Conservation (phyloP, 306 rosid genomes). For the Clitoria ternatea region DNA sequence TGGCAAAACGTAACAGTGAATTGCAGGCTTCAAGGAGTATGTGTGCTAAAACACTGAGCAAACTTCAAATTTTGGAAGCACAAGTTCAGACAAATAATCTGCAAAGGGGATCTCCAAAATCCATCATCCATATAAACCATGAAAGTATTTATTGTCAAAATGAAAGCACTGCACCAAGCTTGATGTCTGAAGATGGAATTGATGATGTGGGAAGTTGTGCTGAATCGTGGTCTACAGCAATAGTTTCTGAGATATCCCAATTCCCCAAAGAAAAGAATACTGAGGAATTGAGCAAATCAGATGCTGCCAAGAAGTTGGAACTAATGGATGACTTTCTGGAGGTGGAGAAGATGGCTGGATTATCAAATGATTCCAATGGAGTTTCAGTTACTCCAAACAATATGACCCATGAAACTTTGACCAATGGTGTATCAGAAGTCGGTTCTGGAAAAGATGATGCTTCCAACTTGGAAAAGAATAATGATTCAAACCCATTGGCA, state of each 20-base stretch:
- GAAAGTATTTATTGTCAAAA: slow-evolving; percentile 68
- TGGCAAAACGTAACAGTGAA: slow-evolving; percentile 95
- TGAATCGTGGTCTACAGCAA: slow-evolving; percentile 65
- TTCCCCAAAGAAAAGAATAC: slow-evolving; percentile 52
- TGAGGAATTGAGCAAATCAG: slow-evolving; percentile 57
- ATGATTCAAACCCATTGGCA: slow-evolving; percentile 38
- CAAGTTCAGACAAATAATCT: slow-evolving; percentile 58
- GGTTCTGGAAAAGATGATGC: slow-evolving; percentile 32
- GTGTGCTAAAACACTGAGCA: slow-evolving; percentile 82
- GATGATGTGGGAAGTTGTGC: slow-evolving; percentile 76
- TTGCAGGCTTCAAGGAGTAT: slow-evolving; percentile 89
- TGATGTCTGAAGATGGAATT: slow-evolving; percentile 88
- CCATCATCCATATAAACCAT: slow-evolving; percentile 51
- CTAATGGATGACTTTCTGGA: slow-evolving; percentile 99
- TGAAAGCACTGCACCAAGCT: slow-evolving; percentile 76
- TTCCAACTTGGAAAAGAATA: slow-evolving; percentile 32
- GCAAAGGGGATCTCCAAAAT: slow-evolving; percentile 73
- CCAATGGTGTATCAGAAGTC: slow-evolving; percentile 41
- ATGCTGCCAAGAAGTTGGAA: slow-evolving; percentile 61
- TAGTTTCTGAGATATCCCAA: slow-evolving; percentile 61
- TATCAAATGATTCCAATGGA: slow-evolving; percentile 57
- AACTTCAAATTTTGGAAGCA: slow-evolving; percentile 76
- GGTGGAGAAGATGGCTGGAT: slow-evolving; percentile 92
- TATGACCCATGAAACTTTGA: slow-evolving; percentile 39
- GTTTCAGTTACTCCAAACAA: slow-evolving; percentile 37